Conservation (phyloP, 495 filamentous ascomycete species). For the Tetracladium setigerum region DNA sequence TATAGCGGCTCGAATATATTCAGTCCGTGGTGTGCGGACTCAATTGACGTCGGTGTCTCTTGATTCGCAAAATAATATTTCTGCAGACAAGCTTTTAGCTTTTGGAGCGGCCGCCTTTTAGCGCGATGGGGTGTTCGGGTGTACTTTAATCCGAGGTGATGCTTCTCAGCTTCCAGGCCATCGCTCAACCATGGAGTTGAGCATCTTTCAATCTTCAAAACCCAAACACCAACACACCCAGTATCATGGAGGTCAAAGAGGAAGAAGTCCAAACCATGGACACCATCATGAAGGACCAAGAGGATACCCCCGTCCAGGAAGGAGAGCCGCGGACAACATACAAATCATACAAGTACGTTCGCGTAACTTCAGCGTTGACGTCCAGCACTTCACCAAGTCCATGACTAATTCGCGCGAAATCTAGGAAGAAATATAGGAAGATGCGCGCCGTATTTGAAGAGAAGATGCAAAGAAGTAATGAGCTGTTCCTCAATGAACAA, state of each 20-base stretch:
- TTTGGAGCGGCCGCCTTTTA: no score
- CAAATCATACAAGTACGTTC: slow-evolving; percentile 22
- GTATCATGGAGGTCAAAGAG: slow-evolving; percentile 6
- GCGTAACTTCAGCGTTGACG: not conserved
- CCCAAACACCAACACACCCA: no score
- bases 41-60: no score
- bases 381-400: not conserved
- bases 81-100: no score
- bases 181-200: no score
- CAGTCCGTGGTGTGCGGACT: no score
- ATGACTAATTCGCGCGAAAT: slow-evolving; percentile 8
- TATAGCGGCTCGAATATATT: no score
- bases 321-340: slow-evolving; percentile 14
- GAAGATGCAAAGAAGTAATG: slow-evolving; percentile 71
- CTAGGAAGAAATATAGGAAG: slow-evolving; percentile 86
- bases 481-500: slow-evolving; percentile 67
- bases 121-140: no score
- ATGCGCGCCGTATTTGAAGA: slow-evolving; percentile 80
- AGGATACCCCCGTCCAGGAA: not conserved
- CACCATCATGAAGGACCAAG: slow-evolving; percentile 2
- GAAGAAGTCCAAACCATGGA: slow-evolving; percentile 6
- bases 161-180: no score
- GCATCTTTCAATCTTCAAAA: no score
- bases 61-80: no score
- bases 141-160: no score